Evolutionary conservation across 228 moss, liverwort and hornwort species (phyloP).

Genomic region (Sphagnum magellanicum): DNA sequence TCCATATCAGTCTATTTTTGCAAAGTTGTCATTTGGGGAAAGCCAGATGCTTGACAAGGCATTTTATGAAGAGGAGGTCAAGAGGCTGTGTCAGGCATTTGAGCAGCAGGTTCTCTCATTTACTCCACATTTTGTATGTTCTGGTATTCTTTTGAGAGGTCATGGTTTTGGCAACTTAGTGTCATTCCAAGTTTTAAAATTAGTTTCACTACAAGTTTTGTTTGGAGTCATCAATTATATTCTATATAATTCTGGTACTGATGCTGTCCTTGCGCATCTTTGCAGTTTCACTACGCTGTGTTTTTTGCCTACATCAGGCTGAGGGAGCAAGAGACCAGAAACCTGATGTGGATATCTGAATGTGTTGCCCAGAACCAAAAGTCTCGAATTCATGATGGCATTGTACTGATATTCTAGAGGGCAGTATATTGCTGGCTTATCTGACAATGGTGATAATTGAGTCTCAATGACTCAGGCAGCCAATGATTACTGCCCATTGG

Average conservation of each 20-base stretch:
- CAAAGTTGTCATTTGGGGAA: conserved; percentile 90
- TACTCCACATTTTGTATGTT: not conserved
- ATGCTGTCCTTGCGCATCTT: not conserved
- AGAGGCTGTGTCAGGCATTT: conserved; percentile 69
- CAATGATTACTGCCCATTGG: too few species aligned
- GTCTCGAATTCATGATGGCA: conserved; percentile 86
- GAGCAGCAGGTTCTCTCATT: conserved; percentile 71
- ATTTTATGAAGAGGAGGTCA: conserved; percentile 94
- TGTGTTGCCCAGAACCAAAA: conserved; percentile 99
- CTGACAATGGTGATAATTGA: too few species aligned
- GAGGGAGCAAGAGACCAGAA: conserved; percentile 92
- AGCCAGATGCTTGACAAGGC: conserved; percentile 99
- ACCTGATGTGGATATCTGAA: conserved; percentile 98
- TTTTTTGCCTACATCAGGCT: conserved; percentile 88
- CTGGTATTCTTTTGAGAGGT: too few species aligned
- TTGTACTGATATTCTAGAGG: conserved; percentile 82
- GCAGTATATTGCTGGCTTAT: not conserved
- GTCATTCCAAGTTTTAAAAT: too few species aligned
- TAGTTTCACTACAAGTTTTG: too few species aligned
- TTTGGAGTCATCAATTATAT: too few species aligned
- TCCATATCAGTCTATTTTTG: conserved; percentile 82
- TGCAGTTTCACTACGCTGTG: conserved; percentile 94
- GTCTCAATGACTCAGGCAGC: too few species aligned
- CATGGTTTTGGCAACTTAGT: too few species aligned
- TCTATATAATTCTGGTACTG: too few species aligned